A percentile compares a stretch with the other conserved stretches of the same genome.
phyloP scores from a whole-genome alignment of 805 yeast genomes.

The Zygoascus bituminiphila region DNA sequence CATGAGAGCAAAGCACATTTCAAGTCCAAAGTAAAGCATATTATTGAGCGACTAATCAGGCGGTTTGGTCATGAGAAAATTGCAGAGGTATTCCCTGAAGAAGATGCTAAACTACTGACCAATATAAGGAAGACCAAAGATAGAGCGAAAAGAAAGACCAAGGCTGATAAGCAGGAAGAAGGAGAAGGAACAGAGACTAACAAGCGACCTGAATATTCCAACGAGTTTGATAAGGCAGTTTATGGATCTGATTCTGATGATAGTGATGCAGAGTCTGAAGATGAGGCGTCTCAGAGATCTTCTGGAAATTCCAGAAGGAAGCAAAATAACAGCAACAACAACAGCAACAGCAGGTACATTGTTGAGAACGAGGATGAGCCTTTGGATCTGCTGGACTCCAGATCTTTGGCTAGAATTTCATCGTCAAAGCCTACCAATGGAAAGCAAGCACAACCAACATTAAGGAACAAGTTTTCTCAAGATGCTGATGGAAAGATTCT shows the following conservation, averaged over 20 bases:
- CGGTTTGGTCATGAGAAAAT: conserved; percentile 85
- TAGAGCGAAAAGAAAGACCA: conserved; percentile 70
- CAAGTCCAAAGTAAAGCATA: conserved; percentile 86
- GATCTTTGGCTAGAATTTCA: conserved; percentile 79
- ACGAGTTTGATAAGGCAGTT: conserved; percentile 89
- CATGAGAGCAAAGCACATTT: conserved; percentile 95
- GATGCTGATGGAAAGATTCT: conserved; percentile 62
- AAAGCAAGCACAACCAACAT: conserved; percentile 22
- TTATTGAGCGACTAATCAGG: conserved; percentile 82
- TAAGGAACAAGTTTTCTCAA: conserved; percentile 34
- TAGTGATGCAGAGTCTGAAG: conserved; percentile 49
- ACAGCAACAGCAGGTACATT: conserved; percentile 46
- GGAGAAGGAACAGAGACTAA: conserved; percentile 24
- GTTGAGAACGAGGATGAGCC: conserved; percentile 72
- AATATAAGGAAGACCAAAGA: conserved; percentile 82
- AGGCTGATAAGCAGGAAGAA: conserved; percentile 28
- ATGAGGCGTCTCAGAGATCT: conserved; percentile 27
- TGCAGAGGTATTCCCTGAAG: conserved; percentile 80
- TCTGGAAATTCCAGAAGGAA: conserved; percentile 11
- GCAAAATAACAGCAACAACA: conserved; percentile 18
- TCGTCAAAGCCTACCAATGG: conserved; percentile 68
- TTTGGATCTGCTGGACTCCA: conserved; percentile 78
- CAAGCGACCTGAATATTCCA: conserved; percentile 39
- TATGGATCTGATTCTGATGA: conserved; percentile 65
- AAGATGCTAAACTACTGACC: conserved; percentile 70